Evolutionary conservation across 768 basidiomycete species (phyloP).

Genomic region (Infundibulicybe gibba): DNA sequence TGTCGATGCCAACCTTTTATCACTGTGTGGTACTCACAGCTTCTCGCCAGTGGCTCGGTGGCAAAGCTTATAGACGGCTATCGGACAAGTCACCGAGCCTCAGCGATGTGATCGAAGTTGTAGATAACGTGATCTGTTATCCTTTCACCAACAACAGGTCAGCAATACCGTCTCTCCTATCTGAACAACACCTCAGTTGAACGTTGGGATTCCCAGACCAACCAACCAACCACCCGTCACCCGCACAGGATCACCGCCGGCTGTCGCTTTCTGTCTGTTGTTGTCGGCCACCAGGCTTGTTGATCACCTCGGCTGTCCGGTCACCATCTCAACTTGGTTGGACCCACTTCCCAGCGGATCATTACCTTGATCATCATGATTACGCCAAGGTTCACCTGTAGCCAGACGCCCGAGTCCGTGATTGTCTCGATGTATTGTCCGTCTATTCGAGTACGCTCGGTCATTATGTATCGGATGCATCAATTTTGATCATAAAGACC

Average conservation of each 20-base stretch:
- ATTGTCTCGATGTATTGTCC: constrained; percentile 65
- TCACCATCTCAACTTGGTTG: too few relatives aligned
- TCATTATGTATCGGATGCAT: constrained; percentile 4
- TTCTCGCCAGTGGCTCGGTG: background rate
- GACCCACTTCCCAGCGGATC: too few relatives aligned
- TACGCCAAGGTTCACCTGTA: constrained; percentile 72
- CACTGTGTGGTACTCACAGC: background rate
- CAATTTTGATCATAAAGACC: constrained; percentile 7
- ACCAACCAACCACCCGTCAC: too few relatives aligned
- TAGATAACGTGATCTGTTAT: background rate
- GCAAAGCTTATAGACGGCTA: background rate
- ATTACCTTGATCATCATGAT: constrained; percentile 46
- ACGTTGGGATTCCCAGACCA: too few relatives aligned
- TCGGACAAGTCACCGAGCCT: background rate
- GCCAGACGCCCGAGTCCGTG: constrained; percentile 55
- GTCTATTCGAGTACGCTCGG: constrained; percentile 55
- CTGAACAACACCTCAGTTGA: too few relatives aligned
- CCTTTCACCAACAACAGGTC: too few relatives aligned
- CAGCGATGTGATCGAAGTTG: background rate
- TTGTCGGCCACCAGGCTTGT: too few relatives aligned
- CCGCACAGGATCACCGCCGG: too few relatives aligned
- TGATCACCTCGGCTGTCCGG: too few relatives aligned
- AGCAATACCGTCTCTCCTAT: background rate
- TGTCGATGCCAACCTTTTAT: too few relatives aligned
- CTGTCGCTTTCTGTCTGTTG: too few relatives aligned